Conservation (phyloP, 169 alveolate genomes). For the Plasmodium berghei region DNA sequence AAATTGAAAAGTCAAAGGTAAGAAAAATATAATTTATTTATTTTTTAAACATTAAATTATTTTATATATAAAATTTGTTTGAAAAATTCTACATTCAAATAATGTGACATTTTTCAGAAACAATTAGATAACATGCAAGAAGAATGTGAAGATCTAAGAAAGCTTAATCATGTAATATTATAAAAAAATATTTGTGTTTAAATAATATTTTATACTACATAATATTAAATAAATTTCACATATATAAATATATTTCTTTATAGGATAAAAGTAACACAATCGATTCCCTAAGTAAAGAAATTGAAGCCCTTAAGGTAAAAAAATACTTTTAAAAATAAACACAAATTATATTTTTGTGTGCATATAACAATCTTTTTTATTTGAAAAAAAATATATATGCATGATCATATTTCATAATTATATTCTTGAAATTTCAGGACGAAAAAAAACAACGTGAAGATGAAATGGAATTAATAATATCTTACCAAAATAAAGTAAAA, state of each 20-base stretch:
- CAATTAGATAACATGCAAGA: constrained; percentile 24
- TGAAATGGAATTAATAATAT: constrained; percentile 21
- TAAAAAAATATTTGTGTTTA: not conserved
- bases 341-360: not conserved
- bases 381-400: not conserved
- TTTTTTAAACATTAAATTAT: not conserved
- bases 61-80: too few relatives aligned
- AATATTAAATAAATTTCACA: not conserved
- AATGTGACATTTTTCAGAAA: not conserved
- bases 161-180: constrained; percentile 24
- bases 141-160: constrained; percentile 8
- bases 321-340: not conserved
- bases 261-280: constrained; percentile 27
- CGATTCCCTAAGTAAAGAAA: constrained; percentile 16
- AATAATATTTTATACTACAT: too few relatives aligned
- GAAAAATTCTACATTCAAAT: too few relatives aligned
- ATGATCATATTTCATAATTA: too few relatives aligned
- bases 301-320: constrained; percentile 20
- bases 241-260: not conserved
- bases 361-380: not conserved
- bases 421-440: not conserved
- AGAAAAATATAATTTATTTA: not conserved
- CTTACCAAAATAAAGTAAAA: constrained; percentile 19
- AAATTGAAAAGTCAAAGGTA: constrained; percentile 26
- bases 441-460: constrained; percentile 26